A percentile compares a stretch with the other conserved stretches of the same genome.
These are phyloP conservation scores for Diaporthe caulivora DNA, from an alignment of 2,329 filamentous ascomycete genomes.

Conservation along the genomic window DNA sequence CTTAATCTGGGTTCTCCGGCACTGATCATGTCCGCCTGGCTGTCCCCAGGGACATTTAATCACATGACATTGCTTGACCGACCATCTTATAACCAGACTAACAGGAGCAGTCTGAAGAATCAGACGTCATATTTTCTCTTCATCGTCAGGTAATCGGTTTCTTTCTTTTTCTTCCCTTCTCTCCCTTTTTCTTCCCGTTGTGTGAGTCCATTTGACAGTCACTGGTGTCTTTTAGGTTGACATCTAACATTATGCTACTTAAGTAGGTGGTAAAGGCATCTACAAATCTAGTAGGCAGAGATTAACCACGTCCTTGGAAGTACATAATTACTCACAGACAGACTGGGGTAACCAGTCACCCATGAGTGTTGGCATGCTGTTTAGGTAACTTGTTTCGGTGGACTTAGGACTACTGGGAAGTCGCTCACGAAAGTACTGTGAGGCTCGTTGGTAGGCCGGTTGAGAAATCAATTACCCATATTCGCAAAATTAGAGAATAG, in stretches of 20 bases:
- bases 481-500: too few relatives aligned
- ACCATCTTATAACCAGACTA: not conserved
- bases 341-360: not conserved
- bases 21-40: too few relatives aligned
- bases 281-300: not conserved
- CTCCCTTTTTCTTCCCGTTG: not conserved
- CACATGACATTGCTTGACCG: not conserved
- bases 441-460: too few relatives aligned
- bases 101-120: conserved; percentile 11
- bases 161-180: not conserved
- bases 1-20: too few relatives aligned
- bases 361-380: not conserved
- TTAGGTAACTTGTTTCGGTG: not conserved
- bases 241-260: not conserved
- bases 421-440: not conserved
- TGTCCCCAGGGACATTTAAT: too few relatives aligned
- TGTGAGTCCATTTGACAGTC: not conserved
- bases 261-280: too few relatives aligned
- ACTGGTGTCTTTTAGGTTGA: not conserved
- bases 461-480: too few relatives aligned
- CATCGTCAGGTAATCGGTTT: not conserved
- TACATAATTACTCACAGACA: not conserved
- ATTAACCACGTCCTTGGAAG: not conserved
- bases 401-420: not conserved
- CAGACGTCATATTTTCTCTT: conserved; percentile 1